Percentiles rank a stretch among this genome's conserved stretches.
phyloP scores from a whole-genome alignment of 129 eudicot species.

The Scalesia atractyloides region DNA sequence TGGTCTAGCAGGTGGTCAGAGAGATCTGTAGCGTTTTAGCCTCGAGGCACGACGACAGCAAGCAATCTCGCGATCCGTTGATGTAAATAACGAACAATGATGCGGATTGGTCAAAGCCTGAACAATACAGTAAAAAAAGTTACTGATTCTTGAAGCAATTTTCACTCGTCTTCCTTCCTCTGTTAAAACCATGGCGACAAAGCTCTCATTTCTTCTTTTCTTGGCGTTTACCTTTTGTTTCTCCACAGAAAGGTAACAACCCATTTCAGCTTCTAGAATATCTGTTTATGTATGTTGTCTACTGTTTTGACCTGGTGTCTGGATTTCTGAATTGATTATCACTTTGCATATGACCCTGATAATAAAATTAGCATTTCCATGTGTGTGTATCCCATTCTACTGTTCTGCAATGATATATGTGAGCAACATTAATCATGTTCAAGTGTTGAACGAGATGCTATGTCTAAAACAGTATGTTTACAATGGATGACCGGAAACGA shows the following conservation, averaged over 20 bases:
- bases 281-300: not conserved
- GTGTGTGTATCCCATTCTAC: not conserved
- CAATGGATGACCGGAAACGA: not conserved
- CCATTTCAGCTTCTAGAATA: constrained; percentile 3
- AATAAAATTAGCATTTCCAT: not conserved
- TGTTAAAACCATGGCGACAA: constrained; percentile 44
- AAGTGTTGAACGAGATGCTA: not conserved
- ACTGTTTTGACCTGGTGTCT: not conserved
- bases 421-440: not conserved
- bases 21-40: not conserved
- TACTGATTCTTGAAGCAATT: no score
- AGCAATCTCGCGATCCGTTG: constrained; percentile 16
- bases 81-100: constrained; percentile 13
- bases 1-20: not conserved
- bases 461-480: not conserved
- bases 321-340: constrained; percentile 11
- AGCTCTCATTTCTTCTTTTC: constrained; percentile 34
- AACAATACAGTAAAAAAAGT: not conserved
- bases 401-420: constrained; percentile 9
- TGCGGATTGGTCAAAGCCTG: not conserved
- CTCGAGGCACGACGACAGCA: not conserved
- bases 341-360: not conserved
- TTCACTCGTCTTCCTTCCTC: not conserved
- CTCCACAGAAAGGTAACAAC: constrained; percentile 46
- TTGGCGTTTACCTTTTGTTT: constrained; percentile 34